Base-by-base conservation (phyloP, 495 filamentous ascomycete genomes). In the Cetradonia linearis region DNA sequence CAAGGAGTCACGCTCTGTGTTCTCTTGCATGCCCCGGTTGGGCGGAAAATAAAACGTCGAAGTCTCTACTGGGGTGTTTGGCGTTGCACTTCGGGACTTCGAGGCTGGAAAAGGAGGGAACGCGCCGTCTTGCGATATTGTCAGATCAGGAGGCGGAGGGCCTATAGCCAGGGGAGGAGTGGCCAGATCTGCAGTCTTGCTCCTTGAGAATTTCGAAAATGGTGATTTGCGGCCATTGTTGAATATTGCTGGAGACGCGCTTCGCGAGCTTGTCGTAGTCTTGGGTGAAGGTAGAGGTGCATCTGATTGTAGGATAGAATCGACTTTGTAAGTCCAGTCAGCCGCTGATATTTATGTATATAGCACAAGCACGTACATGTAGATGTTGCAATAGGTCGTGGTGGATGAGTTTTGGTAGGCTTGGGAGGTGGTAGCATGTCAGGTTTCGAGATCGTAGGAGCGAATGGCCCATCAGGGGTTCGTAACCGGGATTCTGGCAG, bases 81-180 rank as follows among this genome's bases (percentile, higher is more conserved):
- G 74, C 62, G 75, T 67, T n/a, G 62, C 66, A 57, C 63, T 67
- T 40, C 76, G 71, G 34, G 75, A 72, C 23, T 69, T 74, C 2
- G 70, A 69, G 68, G 74, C 77, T 54, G 76, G 83, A 69, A 85
- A 86, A 59, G 69, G 76, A 10, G 86, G 82, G 62, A 87, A 86
- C 0, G 81, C 76, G 52, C 71, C 77, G 58, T 87, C 85, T 55
- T 83, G 67, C 61, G 82, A 80, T 31, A 73, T 68, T 55, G 69
- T 44, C 5, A 72, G 50, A 25, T 73, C 71, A 3, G 76, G 71
- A 0, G 76, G 76, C 20, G 75, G 70, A 25, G 74, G 78, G 50
- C 68, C 65, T 33, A 66, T 56, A 28, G 74, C 73, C 52, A 77
- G 60, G 11, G 78, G 77, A 20, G 76, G 71, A 6, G 76, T 79